Conservation (phyloP, 148 eudicot genomes). For the Heliamphora exappendiculata region DNA sequence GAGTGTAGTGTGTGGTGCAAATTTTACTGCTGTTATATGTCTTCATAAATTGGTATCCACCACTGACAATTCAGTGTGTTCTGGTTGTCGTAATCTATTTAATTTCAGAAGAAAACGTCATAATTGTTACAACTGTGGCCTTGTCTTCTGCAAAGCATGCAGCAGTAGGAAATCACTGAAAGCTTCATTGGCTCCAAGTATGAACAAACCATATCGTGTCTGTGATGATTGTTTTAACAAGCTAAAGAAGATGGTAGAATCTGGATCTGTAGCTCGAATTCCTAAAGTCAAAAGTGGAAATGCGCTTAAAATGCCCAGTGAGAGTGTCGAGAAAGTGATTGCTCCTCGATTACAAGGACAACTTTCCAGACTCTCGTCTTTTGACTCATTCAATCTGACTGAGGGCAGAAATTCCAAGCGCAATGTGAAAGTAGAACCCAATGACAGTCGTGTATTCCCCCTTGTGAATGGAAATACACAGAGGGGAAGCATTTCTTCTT, state of each 20-base stretch:
- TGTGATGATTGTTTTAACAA: constrained; percentile 81
- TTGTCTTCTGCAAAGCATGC: constrained; percentile 76
- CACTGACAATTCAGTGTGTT: constrained; percentile 66
- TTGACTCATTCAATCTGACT: constrained; percentile 38
- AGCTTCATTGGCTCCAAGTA: constrained; percentile 81
- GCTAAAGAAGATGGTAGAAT: constrained; percentile 50
- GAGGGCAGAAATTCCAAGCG: constrained; percentile 36
- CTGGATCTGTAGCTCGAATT: constrained; percentile 29
- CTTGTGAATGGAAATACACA: constrained; percentile 29
- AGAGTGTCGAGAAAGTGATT: constrained; percentile 43
- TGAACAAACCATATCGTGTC: constrained; percentile 77
- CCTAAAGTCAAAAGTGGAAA: constrained; percentile 44
- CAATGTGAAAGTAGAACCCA: constrained; percentile 24
- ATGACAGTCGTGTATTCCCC: constrained; percentile 32
- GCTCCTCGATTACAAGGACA: constrained; percentile 33
- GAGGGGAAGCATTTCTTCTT: constrained; percentile 30
- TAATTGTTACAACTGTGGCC: constrained; percentile 93
- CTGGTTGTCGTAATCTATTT: constrained; percentile 66
- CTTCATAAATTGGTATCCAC: constrained; percentile 64
- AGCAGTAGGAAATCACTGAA: constrained; percentile 69
- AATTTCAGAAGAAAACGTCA: constrained; percentile 83
- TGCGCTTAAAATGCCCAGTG: constrained; percentile 32
- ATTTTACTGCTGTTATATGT: constrained; percentile 70
- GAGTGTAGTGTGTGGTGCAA: constrained; percentile 71
- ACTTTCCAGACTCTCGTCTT: constrained; percentile 37